phyloP scores from a whole-genome alignment of 768 basidiomycete species.

The Leccinum variicolor region DNA sequence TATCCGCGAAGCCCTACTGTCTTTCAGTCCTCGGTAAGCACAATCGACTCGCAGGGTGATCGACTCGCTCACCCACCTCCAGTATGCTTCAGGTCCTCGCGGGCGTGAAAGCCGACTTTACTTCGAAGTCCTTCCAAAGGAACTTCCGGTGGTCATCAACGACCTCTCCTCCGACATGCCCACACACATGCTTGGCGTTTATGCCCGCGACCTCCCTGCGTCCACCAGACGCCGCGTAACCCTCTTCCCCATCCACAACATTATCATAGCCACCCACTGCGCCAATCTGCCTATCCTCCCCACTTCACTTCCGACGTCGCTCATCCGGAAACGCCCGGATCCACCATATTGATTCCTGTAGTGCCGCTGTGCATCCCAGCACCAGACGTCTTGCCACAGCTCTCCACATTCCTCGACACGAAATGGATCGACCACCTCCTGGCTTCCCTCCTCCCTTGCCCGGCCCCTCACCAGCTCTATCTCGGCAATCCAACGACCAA shows the following conservation, averaged over 20 bases:
- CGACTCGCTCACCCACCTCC: slow-evolving; percentile 6
- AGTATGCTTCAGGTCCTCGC: slow-evolving; percentile 33
- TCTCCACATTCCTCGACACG: slow-evolving; percentile 68
- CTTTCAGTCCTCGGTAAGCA: slow-evolving; percentile 28
- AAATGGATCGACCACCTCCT: slow-evolving; percentile 60
- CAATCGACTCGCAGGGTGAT: fast-evolving
- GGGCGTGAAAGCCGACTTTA: no score
- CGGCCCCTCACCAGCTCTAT: no score
- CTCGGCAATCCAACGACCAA: slow-evolving; percentile 17
- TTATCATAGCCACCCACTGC: slow-evolving; percentile 32
- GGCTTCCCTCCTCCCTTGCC: slow-evolving; percentile 37
- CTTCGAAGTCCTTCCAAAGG: slow-evolving; percentile 26
- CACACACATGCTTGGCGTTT: slow-evolving; percentile 32
- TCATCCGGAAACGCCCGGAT: slow-evolving; percentile 12
- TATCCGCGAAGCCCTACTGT: slow-evolving; percentile 27
- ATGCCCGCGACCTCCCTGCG: slow-evolving; percentile 22
- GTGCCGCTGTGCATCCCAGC: slow-evolving; percentile 70
- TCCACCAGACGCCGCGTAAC: slow-evolving; percentile 30
- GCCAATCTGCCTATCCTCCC: slow-evolving; percentile 28
- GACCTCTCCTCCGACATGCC: slow-evolving; percentile 32
- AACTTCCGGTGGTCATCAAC: slow-evolving; percentile 24
- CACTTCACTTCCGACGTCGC: slow-evolving; percentile 6
- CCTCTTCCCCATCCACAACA: slow-evolving; percentile 35
- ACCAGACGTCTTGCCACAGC: slow-evolving; percentile 60
- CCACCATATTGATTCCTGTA: slow-evolving; percentile 48